These are phyloP conservation scores for bread wheat (Triticum aestivum) DNA, from an alignment of 176 grass and related monocot genomes.

Conservation along the genomic window DNA sequence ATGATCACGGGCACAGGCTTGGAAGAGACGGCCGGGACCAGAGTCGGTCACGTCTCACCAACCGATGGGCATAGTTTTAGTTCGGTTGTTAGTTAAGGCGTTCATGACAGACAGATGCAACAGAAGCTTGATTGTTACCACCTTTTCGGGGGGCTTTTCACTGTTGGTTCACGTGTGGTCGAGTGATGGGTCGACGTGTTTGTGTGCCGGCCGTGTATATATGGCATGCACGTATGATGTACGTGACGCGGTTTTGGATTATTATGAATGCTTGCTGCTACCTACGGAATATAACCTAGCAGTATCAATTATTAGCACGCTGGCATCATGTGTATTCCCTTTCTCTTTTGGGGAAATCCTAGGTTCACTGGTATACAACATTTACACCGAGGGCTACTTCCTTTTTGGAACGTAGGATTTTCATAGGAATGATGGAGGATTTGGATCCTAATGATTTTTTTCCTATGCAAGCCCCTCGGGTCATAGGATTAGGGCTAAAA, in stretches of 20 bases:
- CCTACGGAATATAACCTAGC: neutral
- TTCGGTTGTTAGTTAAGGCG: neutral
- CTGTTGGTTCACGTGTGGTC: neutral
- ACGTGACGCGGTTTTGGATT: neutral
- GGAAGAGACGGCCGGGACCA: neutral
- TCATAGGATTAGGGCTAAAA: no score
- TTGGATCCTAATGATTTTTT: no score
- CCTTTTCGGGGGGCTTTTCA: neutral
- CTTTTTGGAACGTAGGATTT: no score
- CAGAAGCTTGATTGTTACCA: neutral
- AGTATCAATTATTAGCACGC: neutral
- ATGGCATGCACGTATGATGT: neutral
- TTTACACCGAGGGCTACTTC: neutral
- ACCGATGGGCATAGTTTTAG: constrained; percentile 10
- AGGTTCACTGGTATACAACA: neutral
- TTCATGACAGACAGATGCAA: neutral
- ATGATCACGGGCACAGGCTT: neutral
- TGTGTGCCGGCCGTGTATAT: neutral
- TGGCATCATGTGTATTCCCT: neutral
- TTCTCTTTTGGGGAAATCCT: neutral
- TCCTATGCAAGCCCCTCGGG: no score
- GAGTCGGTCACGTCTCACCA: neutral
- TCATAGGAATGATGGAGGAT: no score
- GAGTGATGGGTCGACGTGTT: neutral
- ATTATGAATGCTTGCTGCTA: neutral